Base-by-base conservation (phyloP, 768 basidiomycete species). In the Suillus occidentalis region DNA sequence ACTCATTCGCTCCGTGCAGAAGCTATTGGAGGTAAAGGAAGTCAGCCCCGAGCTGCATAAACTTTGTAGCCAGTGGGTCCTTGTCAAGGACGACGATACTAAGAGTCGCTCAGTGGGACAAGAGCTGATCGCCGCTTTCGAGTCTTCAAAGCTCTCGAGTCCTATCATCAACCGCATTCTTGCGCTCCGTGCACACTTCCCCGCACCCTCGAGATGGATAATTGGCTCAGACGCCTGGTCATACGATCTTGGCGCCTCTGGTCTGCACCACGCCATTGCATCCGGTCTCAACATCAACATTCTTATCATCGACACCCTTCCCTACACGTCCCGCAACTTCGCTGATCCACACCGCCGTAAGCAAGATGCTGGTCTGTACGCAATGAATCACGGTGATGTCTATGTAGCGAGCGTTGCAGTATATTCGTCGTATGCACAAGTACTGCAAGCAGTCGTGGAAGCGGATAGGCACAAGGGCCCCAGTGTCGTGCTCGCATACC, bases 211-310 rank as follows among this genome's bases (percentile, higher is more conserved):
- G 8, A 84, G 92, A 65, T 99, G 97, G 97, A 99, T 99, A 76
- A 91, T 99, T 70, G 95, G 97, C 22, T 98, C 96, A 22, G 97
- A 99, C 74, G 92, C 94, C 0, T 99, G 97, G 97, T 91, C 96
- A 0, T 94, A 97, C 75, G 97, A 99, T 77, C 87, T 99, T 49
- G 97, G 97, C 49, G 87, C 94, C 3, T 97, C 95, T 2, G 97
- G 97, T 57, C 82, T 99, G 45, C 97, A 99, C 75, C 97, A 99
- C 70, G 89, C 89, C 71, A 91, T 99, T 62, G 88, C 95, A 22
- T 97, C 95, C 7, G 88, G 90, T 22, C 84, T 95, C 64, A 90
- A 99, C 75, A 83, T 99, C 79, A 99, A 99, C 80, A 87, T 99
- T 64, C 91, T 99, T 75, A 88, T 99, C 68, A 87, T 99, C 72